phyloP scores from a whole-genome alignment of 2,329 filamentous ascomycete genomes.

The Sporothrix luriei region DNA sequence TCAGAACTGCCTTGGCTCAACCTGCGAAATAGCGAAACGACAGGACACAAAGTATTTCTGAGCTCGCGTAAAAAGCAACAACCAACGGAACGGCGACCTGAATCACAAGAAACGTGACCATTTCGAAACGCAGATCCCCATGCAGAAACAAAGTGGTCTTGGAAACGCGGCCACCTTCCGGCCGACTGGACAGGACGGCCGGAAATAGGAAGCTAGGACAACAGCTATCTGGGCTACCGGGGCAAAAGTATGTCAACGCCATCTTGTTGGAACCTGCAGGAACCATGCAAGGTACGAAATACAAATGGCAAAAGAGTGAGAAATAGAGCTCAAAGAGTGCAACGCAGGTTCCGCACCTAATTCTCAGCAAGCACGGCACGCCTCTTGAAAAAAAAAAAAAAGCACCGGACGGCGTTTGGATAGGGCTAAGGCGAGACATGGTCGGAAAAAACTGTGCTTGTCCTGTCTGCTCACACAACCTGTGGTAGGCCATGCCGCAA shows the following conservation, averaged over 20 bases:
- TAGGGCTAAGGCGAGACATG: neutral
- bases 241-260: conserved; percentile 14
- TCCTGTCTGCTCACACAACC: conserved; percentile 8
- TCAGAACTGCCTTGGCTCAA: neutral
- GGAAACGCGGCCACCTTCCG: conserved; percentile 24
- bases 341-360: conserved; percentile 2
- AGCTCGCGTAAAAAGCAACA: neutral
- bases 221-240: conserved; percentile 7
- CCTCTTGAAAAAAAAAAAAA: no score
- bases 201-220: conserved; percentile 26
- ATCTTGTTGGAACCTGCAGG: conserved; percentile 26
- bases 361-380: conserved; percentile 11
- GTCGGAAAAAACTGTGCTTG: conserved; percentile 6
- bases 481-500: conserved; percentile 11
- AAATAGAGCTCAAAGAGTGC: neutral
- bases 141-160: neutral
- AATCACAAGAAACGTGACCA: conserved; percentile 12
- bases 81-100: neutral
- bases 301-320: conserved; percentile 17
- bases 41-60: neutral
- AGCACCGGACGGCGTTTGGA: neutral
- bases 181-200: conserved; percentile 14
- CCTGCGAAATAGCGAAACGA: neutral
- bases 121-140: conserved; percentile 15
- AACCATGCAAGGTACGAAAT: conserved; percentile 34